Conservation (phyloP, 2,329 filamentous ascomycete genomes). For the Curvularia spicifera region DNA sequence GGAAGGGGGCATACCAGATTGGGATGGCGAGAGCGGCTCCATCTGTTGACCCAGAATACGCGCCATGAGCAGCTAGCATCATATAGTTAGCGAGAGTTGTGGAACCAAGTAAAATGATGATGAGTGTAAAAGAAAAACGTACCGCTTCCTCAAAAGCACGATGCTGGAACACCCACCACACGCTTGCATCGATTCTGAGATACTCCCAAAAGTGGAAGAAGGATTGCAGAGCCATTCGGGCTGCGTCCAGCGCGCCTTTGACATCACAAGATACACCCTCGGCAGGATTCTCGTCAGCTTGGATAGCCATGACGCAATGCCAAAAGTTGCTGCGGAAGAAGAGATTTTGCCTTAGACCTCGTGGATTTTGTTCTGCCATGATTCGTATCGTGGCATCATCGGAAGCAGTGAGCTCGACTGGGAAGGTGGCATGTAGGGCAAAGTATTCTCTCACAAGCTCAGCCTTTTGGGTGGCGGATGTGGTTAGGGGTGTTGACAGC, state of each 20-base stretch:
- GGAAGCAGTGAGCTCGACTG: constrained; percentile 72
- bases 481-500: constrained; percentile 73
- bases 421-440: constrained; percentile 74
- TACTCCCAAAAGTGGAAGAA: constrained; percentile 76
- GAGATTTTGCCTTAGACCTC: constrained; percentile 74
- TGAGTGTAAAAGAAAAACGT: constrained; percentile 53
- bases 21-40: constrained; percentile 36
- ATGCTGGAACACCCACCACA: constrained; percentile 88
- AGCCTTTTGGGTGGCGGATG: constrained; percentile 71
- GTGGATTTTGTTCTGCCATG: constrained; percentile 66
- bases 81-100: neutral
- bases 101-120: neutral
- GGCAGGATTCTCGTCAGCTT: constrained; percentile 71
- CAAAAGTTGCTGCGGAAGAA: constrained; percentile 84
- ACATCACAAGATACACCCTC: constrained; percentile 63
- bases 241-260: constrained; percentile 73
- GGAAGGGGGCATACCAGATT: constrained; percentile 35
- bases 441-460: constrained; percentile 74
- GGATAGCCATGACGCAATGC: constrained; percentile 81
- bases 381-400: constrained; percentile 65
- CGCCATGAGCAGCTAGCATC: constrained; percentile 47
- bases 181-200: constrained; percentile 73
- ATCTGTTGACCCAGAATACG: constrained; percentile 49
- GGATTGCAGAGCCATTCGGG: constrained; percentile 73
- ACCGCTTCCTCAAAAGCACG: constrained; percentile 78